Base-by-base conservation (phyloP, 169 alveolate species). In the Theileria sp. region DNA sequence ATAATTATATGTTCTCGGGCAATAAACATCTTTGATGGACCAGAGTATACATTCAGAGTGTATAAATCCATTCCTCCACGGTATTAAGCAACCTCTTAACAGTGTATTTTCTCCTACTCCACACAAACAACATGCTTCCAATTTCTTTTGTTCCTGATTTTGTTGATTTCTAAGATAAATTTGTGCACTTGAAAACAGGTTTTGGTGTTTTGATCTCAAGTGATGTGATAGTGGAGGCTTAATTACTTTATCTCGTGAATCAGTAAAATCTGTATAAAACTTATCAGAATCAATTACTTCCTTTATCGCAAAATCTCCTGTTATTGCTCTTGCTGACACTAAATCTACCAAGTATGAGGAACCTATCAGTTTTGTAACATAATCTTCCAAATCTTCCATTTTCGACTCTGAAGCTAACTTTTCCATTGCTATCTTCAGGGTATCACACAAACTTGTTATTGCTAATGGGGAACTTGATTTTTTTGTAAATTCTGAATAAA, bases 31-130 rank as follows among this genome's bases (percentile, higher is more conserved):
- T 54, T 82, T 85, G 76, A 88, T 58, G n/a, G 92, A 85, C 93
- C 93, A 88, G 30, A 85, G 86, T 51, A 88, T 50, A 58, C 93
- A 88, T 54, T 88, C 93, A 56, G 88, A 80, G 54, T 88, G 93
- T 25, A 88, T 65, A 77, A 62, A 85, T 10, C 88, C 85, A 70
- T 88, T 86, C 51, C 89, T 80, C 84, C 88, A 88, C n/a, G 93
- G 93, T 5, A 88, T 49, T 72, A 88, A 36, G 26, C 79, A 72
- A 62, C 93, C 93, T 34, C 89, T 73, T 64, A 79, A 73, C 62
- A 85, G 15, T 13, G 87, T 80, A 77, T 19, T 71, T 25, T 12
- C 32, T 19, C 65, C n/a, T 7, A 80, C 60, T 7, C 34, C 10
- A 28, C 87, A 80, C 44, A 80, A n/a, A 9, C 67, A 60, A 36